Conservation (phyloP, 352 stramenopile species). For the Pythium plurisporium region DNA sequence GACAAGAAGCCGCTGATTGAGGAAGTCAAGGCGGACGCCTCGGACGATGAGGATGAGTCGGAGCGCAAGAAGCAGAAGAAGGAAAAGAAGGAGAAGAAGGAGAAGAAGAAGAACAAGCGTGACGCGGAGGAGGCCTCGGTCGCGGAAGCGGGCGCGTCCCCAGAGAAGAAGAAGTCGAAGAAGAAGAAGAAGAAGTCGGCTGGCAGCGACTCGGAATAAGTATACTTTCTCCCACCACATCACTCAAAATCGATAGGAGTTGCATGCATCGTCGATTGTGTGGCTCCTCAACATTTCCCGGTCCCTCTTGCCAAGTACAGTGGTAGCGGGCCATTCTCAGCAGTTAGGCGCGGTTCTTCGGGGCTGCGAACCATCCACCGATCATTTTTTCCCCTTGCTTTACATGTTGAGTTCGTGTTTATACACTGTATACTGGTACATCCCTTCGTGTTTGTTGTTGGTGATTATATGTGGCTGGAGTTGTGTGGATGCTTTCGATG, state of each 20-base stretch:
- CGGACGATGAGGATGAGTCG: slow-evolving; percentile 36
- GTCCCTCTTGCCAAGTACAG: neutral
- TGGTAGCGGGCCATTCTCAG: neutral
- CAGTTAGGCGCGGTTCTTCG: slow-evolving; percentile 8
- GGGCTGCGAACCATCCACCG: neutral
- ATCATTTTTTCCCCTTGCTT: neutral
- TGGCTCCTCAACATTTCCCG: too few relatives aligned
- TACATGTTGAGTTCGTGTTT: slow-evolving; percentile 4
- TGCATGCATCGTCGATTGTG: slow-evolving; percentile 1
- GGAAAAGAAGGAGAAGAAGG: slow-evolving; percentile 68
- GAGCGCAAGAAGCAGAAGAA: slow-evolving; percentile 54
- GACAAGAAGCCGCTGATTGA: slow-evolving; percentile 57
- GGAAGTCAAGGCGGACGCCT: slow-evolving; percentile 35
- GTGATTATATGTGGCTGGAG: too few relatives aligned
- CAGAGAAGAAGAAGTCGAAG: slow-evolving; percentile 87
- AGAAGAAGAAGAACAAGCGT: slow-evolving; percentile 82
- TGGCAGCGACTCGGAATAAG: slow-evolving; percentile 69
- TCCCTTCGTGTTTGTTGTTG: neutral
- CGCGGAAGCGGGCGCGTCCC: slow-evolving; percentile 52
- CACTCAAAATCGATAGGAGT: slow-evolving; percentile 3
- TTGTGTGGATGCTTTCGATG: too few relatives aligned
- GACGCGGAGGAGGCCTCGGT: slow-evolving; percentile 43
- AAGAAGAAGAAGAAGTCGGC: slow-evolving; percentile 86
- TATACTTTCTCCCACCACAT: neutral
- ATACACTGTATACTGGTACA: slow-evolving; percentile 11